Base-by-base conservation (phyloP, 768 basidiomycete species). In the Tricholoma matsutake region DNA sequence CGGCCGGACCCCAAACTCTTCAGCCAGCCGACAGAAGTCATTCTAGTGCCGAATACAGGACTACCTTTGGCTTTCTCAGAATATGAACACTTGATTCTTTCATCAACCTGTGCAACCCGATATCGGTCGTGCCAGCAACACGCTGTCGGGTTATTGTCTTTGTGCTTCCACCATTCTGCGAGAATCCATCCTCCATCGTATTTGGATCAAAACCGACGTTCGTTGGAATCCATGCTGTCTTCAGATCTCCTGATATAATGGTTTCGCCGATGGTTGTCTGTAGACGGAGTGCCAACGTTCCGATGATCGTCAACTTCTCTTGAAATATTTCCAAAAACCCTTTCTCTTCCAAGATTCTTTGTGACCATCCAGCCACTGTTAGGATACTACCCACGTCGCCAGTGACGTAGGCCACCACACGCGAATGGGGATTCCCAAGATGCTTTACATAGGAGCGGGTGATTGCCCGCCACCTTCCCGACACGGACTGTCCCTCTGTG, bases 61-160 rank as follows among this genome's bases (percentile, higher is more conserved):
- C 57, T 5, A 69, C 61, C 59, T 69, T 69, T 14, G 66, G 62
- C 60, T 66, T 69, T 56, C 64, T 56, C 58, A 69, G 57, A 4
- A 67, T 49, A 29, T 35, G 55, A 8, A 32, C 41, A 7, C 53
- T 28, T 14, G 52, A 18, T 13, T 29, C 28, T 2, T 49, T 60
- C 31, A 14, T 28, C n/a, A 29, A 58, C 59, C 56, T 61, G 25
- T 25, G 7, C 45, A 69, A 62, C 10, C 68, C 68, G 14, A 69
- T 57, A 25, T 69, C 66, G 9, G 68, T 69, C 32, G 66, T 63
- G 16, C 66, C 64, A 3, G 63, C 65, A 29, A 69, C 64, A 5
- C 31, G 56, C 54, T 61, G 57, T 22, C 56, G 55, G 1, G 22
- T 25, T 18, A 6, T 13, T 6, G 22, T 14, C 22, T 10, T 55